These are phyloP conservation scores for Mallotus japonicus DNA, from an alignment of 441 rosid species.

Conservation along the genomic window DNA sequence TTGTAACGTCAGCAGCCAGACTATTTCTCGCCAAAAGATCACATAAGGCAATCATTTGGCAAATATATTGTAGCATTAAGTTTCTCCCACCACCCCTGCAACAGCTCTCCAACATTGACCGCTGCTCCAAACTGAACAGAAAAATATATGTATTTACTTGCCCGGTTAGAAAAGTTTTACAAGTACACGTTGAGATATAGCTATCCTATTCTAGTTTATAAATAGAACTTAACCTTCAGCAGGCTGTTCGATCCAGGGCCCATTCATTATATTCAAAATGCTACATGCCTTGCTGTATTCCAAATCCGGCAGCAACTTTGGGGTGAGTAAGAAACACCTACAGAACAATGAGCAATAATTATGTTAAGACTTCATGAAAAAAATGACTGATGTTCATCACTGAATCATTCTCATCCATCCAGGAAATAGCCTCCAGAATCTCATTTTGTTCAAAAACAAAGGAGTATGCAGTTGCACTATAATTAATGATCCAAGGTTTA, in stretches of 20 bases:
- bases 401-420: neutral
- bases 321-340: slow-evolving; percentile 93
- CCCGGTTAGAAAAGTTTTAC: neutral
- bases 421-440: neutral
- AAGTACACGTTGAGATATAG: neutral
- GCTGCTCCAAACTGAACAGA: slow-evolving; percentile 60
- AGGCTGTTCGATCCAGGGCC: slow-evolving; percentile 92
- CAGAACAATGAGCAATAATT: slow-evolving; percentile 1
- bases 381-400: neutral
- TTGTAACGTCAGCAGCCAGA: neutral
- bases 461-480: neutral
- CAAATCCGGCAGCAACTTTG: slow-evolving; percentile 82
- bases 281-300: slow-evolving; percentile 91
- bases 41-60: neutral
- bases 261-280: slow-evolving; percentile 91
- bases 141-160: neutral
- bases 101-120: slow-evolving; percentile 73
- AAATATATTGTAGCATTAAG: slow-evolving; percentile 32
- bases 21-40: neutral
- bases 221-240: slow-evolving; percentile 54
- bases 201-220: neutral
- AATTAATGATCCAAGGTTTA: neutral
- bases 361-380: neutral
- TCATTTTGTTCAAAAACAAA: neutral
- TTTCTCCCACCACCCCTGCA: slow-evolving; percentile 44